Evolutionary conservation across 169 alveolate species (phyloP), one percentile per base, ranked within the genome.

Genomic region (Eimeria necatrix): DNA sequence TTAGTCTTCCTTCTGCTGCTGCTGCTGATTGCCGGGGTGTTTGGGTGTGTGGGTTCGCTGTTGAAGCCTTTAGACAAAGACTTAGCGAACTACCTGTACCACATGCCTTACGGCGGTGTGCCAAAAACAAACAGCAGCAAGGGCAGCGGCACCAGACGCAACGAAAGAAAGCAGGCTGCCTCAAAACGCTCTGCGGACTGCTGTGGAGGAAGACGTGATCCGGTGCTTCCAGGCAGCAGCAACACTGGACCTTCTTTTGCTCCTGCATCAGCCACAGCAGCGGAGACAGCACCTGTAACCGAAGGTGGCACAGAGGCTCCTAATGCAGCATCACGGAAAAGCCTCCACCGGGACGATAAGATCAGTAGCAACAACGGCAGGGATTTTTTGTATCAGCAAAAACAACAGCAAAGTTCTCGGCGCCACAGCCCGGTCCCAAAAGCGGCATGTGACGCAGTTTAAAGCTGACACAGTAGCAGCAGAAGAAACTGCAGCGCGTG

Each of bases 21-120:
- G 70, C 88, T 78, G 70, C 48, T 78, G 61, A 9, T 78, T 4
- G 70, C 70, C 12, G 46, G 88, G 10, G 20, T 78, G 41, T 51
- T 8, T 51, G 88, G 70, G 18, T 51, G 18, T 8, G 61, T 78
- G 48, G 14, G 70, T 4, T 41, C 49, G 61, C 68, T 78, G 70
- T 46, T 78, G 16, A 26, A 51, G 48, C 88, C 88, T 16, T 20
- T 78, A 16, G 70, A 78, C 26, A 48, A 46, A 18, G 88, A 78
- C 41, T 24, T 78, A 4, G 88, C 88, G 6, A 46, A 6, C 49
- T 78, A 78, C 49, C 18, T 78, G 26, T 78, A 78, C 26, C 48
- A 78, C 48, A 4, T 78, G 61, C 88, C 88, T 14, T 78, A 78
- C 49, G 88, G 88, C 16, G 88, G 88, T 18, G 52, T 78, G 61